These are phyloP conservation scores for Paraleonurus japonicus DNA, from an alignment of 257 asterid species.

Conservation along the genomic window DNA sequence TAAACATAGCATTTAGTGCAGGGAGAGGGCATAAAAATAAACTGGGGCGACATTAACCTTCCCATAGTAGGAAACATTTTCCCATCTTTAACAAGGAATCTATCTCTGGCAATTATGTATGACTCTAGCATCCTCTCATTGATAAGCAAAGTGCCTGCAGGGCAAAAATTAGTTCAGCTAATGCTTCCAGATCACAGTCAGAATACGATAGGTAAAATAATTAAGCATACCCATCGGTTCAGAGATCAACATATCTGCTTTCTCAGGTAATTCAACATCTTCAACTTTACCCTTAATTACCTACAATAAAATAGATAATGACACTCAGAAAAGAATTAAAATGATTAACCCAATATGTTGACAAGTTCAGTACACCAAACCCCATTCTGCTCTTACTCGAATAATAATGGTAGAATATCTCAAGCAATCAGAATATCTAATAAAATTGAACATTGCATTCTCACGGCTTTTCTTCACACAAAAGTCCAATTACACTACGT, in stretches of 20 bases:
- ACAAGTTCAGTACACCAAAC: no score
- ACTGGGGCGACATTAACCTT: conserved; percentile 49
- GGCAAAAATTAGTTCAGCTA: conserved; percentile 21
- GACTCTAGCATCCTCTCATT: conserved; percentile 99
- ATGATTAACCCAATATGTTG: conserved; percentile 1
- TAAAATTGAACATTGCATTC: no score
- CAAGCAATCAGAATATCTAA: no score
- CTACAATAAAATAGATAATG: conserved; percentile 38
- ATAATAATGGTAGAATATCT: no score
- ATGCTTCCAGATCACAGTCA: conserved; percentile 23
- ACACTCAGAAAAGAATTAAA: conserved; percentile 9
- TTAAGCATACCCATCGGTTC: conserved; percentile 93
- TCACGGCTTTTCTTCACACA: no score
- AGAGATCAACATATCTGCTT: conserved; percentile 94
- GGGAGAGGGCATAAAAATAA: not conserved
- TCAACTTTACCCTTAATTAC: conserved; percentile 96
- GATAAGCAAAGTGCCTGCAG: conserved; percentile 89
- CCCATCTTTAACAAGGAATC: conserved; percentile 90
- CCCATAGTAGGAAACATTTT: conserved; percentile 95
- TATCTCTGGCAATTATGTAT: conserved; percentile 94
- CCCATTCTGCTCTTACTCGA: no score
- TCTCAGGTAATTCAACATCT: conserved; percentile 90
- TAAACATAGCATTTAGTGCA: not conserved
- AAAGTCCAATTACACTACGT: no score
- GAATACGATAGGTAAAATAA: conserved; percentile 13